Base-by-base conservation (phyloP, 257 asterid genomes). In the Ballota nigra region DNA sequence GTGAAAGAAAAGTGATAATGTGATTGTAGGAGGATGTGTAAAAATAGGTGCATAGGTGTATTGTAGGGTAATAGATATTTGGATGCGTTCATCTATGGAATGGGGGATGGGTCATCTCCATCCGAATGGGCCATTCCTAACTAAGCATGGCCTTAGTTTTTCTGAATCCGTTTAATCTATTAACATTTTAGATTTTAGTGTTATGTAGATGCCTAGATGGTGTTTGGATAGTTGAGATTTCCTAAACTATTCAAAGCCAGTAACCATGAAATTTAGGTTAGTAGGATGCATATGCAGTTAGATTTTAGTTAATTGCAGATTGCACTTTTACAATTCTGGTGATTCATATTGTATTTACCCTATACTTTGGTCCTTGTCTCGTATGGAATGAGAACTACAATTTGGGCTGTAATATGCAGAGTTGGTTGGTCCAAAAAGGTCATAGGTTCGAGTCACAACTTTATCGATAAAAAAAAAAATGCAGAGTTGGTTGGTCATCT, bases 241-340 rank as follows among this genome's bases (percentile, higher is more conserved):
- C 47, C 15, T 9, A 51, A 29, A 29, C 26, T 56, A 70, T 55
- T 53, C 19, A 53, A 70, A 63, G 43, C 57, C 26, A 41, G 33
- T 36, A 22, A 22, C 28, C n/a, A 45, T 36, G 69, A 66, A 3
- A 33, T 63, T 62, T 49, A 8, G 74, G 26, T 47, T 43, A 53
- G 62, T 43, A 53, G 62, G 71, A 34, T 20, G 63, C 61, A 56
- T 34, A 22, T 38, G 24, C 51, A 56, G 36, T 29, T 38, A 24
- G 58, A 66, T 65, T 40, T 26, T 28, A 62, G 20, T 41, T 56
- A 16, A 33, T 34, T 64, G 62, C 63, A 38, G 64, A 73, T 58
- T 68, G 31, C 15, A 60, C 51, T 60, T 49, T 38, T 16, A 52
- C 26, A 29, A 15, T 43, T 24, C 26, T 63, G 36, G 22, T 34